Base-by-base conservation (phyloP, 768 basidiomycete genomes). In the Flagelloscypha sp. region DNA sequence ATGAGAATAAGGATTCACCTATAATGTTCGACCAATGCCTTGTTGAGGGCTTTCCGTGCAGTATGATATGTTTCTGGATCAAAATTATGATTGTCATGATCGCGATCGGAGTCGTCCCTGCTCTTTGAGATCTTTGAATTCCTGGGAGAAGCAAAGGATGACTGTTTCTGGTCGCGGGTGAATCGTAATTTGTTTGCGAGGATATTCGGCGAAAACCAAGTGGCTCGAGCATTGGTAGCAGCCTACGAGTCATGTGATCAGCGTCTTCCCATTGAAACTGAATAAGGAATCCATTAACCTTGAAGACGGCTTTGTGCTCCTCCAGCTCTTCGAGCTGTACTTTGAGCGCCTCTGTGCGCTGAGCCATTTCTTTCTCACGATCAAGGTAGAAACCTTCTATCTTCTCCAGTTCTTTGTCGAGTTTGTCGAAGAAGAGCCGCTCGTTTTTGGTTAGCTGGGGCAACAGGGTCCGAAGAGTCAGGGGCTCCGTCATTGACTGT, bases 1-100 rank as follows among this genome's bases (percentile, higher is more conserved):
- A 18, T 13, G 32, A 4, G 17, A 24, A 16, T 30, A 19, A 13
- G 19, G 35, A 48, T 59, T 24, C 46, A 81, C 81, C 76, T 73
- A 57, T 98, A 94, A 53, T 82, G 81, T 49, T 94, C 89, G 33
- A 79, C 47, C 0, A 85, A 69, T 2, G 94, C 95, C 41, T 76
- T 79, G 55, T 85, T 85, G 29, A 99, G 66, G 49, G 76, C 78
- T 54, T 77, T 79, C 60, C 84, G 88, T n/a, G 93, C 92, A 25
- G 75, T 63, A 25, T 76, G 63, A 57, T 95, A 99, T 37, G 82
- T 75, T 29, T 83, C 84, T 0, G 86, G 88, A 47, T 82, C 74
- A 21, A 59, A 66, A 7, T 46, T 35, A 18, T 37, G 25, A 16
- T 25, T 30, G 11, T 21, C n/a, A 12, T 30, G 22, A 5, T 35